phyloP scores from a whole-genome alignment of 2,329 filamentous ascomycete genomes.

The Talaromyces sp. region DNA sequence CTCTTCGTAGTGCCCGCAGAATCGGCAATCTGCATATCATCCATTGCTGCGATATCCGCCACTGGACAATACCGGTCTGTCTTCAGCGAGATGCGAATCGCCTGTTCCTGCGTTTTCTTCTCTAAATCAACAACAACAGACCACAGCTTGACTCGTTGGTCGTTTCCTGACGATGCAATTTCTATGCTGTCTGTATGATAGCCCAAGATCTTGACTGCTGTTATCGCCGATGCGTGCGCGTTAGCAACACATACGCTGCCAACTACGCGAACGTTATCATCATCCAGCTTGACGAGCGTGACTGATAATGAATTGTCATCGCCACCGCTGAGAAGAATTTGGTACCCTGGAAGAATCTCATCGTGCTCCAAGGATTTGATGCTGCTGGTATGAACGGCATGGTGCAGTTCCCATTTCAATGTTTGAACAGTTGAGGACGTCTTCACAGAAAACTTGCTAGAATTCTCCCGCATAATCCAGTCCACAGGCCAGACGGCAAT shows the following conservation, averaged over 20 bases:
- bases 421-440: constrained; percentile 26
- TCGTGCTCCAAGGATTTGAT: constrained; percentile 60
- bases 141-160: constrained; percentile 50
- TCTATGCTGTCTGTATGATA: neutral
- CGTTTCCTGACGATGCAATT: constrained; percentile 46
- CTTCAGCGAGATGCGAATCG: constrained; percentile 28
- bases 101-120: constrained; percentile 19
- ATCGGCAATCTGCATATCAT: constrained; percentile 26
- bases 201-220: constrained; percentile 37
- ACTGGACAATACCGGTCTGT: constrained; percentile 48
- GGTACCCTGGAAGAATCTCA: constrained; percentile 32
- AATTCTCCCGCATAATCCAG: constrained; percentile 24
- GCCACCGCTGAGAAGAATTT: constrained; percentile 70
- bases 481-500: constrained; percentile 60
- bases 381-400: constrained; percentile 72
- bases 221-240: constrained; percentile 48
- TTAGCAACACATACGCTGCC: constrained; percentile 39
- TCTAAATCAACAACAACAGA: constrained; percentile 32
- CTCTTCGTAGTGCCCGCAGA: neutral
- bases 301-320: constrained; percentile 81
- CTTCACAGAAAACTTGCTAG: constrained; percentile 26
- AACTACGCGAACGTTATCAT: constrained; percentile 23
- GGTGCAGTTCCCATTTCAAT: constrained; percentile 36
- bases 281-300: constrained; percentile 41
- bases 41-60: constrained; percentile 56